These are phyloP conservation scores for Trichomonascaceae sp. DNA, from an alignment of 1,139 yeast species.

Conservation along the genomic window DNA sequence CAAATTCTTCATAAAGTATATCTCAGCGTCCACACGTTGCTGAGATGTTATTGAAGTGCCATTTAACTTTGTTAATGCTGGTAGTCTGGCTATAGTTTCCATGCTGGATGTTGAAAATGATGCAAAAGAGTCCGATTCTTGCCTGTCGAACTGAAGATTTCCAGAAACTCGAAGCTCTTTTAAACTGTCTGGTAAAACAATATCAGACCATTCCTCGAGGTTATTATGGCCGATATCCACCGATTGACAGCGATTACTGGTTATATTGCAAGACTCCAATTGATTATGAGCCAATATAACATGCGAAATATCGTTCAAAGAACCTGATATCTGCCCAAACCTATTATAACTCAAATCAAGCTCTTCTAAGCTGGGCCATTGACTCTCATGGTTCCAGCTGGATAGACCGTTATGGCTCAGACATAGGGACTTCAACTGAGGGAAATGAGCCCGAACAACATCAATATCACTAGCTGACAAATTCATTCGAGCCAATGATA, in stretches of 20 bases:
- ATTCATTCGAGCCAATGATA: slow-evolving; percentile 38
- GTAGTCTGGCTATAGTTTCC: slow-evolving; percentile 43
- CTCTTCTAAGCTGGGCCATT: slow-evolving; percentile 1
- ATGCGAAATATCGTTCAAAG: slow-evolving; percentile 5
- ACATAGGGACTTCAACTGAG: slow-evolving; percentile 39
- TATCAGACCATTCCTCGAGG: slow-evolving; percentile 41
- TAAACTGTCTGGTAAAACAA: slow-evolving; percentile 38
- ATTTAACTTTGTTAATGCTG: slow-evolving; percentile 41
- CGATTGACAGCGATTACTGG: slow-evolving; percentile 3
- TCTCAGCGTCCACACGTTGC: slow-evolving; percentile 59
- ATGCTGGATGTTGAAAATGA: background rate
- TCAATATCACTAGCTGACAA: slow-evolving; percentile 27
- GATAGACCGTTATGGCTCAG: slow-evolving; percentile 42
- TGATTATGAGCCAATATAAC: slow-evolving; percentile 19
- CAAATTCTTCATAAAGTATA: slow-evolving; percentile 56
- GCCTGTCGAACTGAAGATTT: slow-evolving; percentile 47
- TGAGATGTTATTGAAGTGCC: slow-evolving; percentile 45
- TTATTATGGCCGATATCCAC: slow-evolving; percentile 48
- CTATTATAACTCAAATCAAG: slow-evolving; percentile 9
- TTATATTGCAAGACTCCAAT: slow-evolving; percentile 5
- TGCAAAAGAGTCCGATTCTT: slow-evolving; percentile 32
- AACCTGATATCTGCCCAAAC: slow-evolving; percentile 16
- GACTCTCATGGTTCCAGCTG: slow-evolving; percentile 29
- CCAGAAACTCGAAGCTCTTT: slow-evolving; percentile 44
- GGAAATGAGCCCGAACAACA: slow-evolving; percentile 37